These are phyloP conservation scores for Lepidium didymum DNA, from an alignment of 345 rosid genomes.

Conservation along the genomic window DNA sequence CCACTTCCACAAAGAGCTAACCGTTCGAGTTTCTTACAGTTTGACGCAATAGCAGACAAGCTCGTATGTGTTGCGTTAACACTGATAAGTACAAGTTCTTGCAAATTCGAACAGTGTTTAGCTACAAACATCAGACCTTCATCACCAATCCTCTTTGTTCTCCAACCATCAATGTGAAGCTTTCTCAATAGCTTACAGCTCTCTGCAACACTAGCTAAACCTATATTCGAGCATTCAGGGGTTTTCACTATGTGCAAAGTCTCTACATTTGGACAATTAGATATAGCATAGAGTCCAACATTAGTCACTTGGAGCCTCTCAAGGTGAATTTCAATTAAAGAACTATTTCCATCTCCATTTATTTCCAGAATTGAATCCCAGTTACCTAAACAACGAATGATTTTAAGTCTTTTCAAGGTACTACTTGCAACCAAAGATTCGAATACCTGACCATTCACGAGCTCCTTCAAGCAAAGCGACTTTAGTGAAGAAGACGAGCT, in stretches of 20 bases:
- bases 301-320: slow-evolving; percentile 80
- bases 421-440: slow-evolving; percentile 46
- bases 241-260: slow-evolving; percentile 55
- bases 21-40: slow-evolving; percentile 59
- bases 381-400: slow-evolving; percentile 72
- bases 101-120: slow-evolving; percentile 47
- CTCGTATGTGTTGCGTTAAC: slow-evolving; percentile 60
- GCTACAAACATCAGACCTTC: slow-evolving; percentile 66
- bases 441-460: slow-evolving; percentile 66
- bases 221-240: slow-evolving; percentile 56
- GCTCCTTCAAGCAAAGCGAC: slow-evolving; percentile 69
- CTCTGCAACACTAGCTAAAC: slow-evolving; percentile 52
- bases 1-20: slow-evolving; percentile 74
- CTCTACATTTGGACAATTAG: slow-evolving; percentile 51
- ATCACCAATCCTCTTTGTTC: slow-evolving; percentile 62
- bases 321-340: slow-evolving; percentile 53
- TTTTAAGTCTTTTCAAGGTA: slow-evolving; percentile 50
- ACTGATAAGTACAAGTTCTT: slow-evolving; percentile 77
- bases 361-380: slow-evolving; percentile 63
- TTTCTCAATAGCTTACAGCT: slow-evolving; percentile 57
- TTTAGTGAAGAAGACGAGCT: slow-evolving; percentile 39
- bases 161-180: slow-evolving; percentile 83
- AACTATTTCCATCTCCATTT: slow-evolving; percentile 30
- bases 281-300: slow-evolving; percentile 46
- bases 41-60: slow-evolving; percentile 41